Percentiles rank a stretch among this genome's conserved stretches.
phyloP scores from a whole-genome alignment of 139 green algal species.

The Chlorella sorokiniana region DNA sequence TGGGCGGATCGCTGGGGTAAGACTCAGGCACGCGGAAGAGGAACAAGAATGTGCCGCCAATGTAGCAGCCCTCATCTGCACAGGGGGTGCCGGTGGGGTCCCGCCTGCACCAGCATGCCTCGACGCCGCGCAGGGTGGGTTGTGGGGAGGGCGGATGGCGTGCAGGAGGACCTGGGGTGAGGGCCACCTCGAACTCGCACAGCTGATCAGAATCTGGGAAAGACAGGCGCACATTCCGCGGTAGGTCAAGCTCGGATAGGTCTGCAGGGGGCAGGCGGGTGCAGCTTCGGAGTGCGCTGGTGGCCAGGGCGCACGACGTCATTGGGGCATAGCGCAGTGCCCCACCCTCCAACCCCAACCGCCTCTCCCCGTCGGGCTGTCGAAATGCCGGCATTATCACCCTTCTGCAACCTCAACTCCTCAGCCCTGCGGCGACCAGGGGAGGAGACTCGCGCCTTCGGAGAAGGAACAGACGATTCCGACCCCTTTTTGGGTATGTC shows the following conservation, averaged over 20 bases:
- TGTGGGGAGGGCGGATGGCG: too few species aligned
- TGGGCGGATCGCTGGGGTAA: slow-evolving; percentile 19
- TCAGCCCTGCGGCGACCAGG: neutral
- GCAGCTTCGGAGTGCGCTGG: neutral
- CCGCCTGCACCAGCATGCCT: too few species aligned
- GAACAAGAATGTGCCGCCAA: slow-evolving; percentile 20
- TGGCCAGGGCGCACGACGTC: neutral
- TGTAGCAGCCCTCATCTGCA: slow-evolving; percentile 31
- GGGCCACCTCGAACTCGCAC: slow-evolving; percentile 1
- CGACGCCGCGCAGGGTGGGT: too few species aligned
- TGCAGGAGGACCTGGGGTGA: slow-evolving; percentile 30
- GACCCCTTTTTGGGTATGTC: neutral
- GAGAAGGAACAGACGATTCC: neutral
- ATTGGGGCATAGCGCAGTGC: too few species aligned
- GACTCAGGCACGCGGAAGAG: slow-evolving; percentile 13
- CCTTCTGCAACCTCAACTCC: slow-evolving; percentile 25
- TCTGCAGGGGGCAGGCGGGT: neutral
- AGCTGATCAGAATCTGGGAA: slow-evolving; percentile 17
- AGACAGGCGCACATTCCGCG: neutral
- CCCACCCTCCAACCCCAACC: too few species aligned
- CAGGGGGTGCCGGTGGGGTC: neutral
- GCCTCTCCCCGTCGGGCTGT: too few species aligned
- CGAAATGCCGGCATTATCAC: too few species aligned
- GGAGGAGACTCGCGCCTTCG: neutral
- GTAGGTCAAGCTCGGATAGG: slow-evolving; percentile 24